Evolutionary conservation across 1,284 basidiomycete species (phyloP), one percentile per base, ranked within the genome.

Genomic region (Tilletia caries): DNA sequence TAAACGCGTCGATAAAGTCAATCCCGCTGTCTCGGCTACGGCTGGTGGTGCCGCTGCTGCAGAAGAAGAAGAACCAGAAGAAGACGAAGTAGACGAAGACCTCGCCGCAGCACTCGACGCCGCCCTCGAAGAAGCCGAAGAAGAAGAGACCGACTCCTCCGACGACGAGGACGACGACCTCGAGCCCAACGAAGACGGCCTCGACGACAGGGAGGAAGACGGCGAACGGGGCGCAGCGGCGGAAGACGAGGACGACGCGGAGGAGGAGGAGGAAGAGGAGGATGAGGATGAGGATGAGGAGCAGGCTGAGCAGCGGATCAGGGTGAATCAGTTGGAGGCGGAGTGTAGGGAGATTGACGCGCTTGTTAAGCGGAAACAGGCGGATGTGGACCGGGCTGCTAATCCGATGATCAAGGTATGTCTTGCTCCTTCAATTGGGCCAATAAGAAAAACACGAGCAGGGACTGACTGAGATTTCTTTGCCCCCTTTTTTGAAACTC

Each of bases 201-300:
- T 83, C 50, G 76, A 81, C 29, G 67, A 72, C 48, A 43, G 70
- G 68, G 77, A 66, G 29, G 64, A 60, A 1, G 67, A 15, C 1
- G 29, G 8, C 4, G 60, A 13, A 27, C 8, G 41, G 4, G 18
- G 65, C 25, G 74, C 66, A 4, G 75, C 68, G 23, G 77, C 66
- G 10, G 65, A 43, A 88, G 29, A 92, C 92, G 75, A 95, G 89
- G 69, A 93, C 86, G 4, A 92, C 90, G 18, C 92, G 92, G 62
- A 91, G 88, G 65, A 91, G 83, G 83, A 93, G 89, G 65, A 93
- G 86, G 79, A 89, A 89, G 74, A 91, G 84, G 1, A 91, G 85
- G 64, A 81, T 70, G 70, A 79, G 54, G 82, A 83, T 52, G 81
- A 79, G 32, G 79, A 78, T 60, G 79, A 78, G 41, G 76, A 79